Evolutionary conservation across 306 rosid genomes (phyloP).

Genomic region (peach (Prunus persica)): DNA sequence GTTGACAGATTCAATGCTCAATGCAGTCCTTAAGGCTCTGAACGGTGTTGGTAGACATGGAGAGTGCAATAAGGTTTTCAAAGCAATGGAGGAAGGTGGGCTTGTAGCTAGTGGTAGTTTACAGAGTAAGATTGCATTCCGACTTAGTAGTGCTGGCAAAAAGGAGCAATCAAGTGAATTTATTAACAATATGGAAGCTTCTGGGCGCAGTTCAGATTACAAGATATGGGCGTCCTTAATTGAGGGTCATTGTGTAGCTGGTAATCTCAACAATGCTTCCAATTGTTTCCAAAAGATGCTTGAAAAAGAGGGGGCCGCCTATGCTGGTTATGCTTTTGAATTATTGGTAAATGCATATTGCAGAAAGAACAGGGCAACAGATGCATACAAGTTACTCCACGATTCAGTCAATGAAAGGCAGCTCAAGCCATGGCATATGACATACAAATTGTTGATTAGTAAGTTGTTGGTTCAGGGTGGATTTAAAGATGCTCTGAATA

Average conservation of each 20-base stretch:
- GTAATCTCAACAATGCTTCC: slow-evolving; percentile 58
- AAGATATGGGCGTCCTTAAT: slow-evolving; percentile 56
- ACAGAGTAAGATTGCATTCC: slow-evolving; percentile 47
- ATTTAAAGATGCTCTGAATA: slow-evolving; percentile 55
- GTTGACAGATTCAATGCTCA: slow-evolving; percentile 45
- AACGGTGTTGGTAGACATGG: slow-evolving; percentile 50
- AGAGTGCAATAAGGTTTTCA: slow-evolving; percentile 57
- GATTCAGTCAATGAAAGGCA: slow-evolving; percentile 39
- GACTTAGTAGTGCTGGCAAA: slow-evolving; percentile 45
- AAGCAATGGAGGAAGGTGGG: slow-evolving; percentile 60
- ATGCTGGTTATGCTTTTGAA: slow-evolving; percentile 43
- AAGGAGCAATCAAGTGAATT: slow-evolving; percentile 50
- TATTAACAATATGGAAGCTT: slow-evolving; percentile 43
- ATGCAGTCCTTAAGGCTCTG: slow-evolving; percentile 58
- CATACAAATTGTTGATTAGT: slow-evolving; percentile 58
- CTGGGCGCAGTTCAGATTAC: slow-evolving; percentile 36
- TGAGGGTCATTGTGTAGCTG: slow-evolving; percentile 53
- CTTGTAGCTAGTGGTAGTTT: slow-evolving; percentile 40
- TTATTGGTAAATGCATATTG: slow-evolving; percentile 55
- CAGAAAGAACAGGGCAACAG: slow-evolving; percentile 44
- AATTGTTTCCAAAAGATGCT: slow-evolving; percentile 53
- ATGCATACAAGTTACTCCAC: slow-evolving; percentile 52
- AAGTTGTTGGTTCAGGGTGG: slow-evolving; percentile 54
- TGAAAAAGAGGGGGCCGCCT: slow-evolving; percentile 48
- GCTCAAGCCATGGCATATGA: slow-evolving; percentile 61